Percentiles rank a stretch among this genome's conserved stretches.
Conservation (phyloP, 2,329 filamentous ascomycete genomes). For the Seiridium cupressi region DNA sequence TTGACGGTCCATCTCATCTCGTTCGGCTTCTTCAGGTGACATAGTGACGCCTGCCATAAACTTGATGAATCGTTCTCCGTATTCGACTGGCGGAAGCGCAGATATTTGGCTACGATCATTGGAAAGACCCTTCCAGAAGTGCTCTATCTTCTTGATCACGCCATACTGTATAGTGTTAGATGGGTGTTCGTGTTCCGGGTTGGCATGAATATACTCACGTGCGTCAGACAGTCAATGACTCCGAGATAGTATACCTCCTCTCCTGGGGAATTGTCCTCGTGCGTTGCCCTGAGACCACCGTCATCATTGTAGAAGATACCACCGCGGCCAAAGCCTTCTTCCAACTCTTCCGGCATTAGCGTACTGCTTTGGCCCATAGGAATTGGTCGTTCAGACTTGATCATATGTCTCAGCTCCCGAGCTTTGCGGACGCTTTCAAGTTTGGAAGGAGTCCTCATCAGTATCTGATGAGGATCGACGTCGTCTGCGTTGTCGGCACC, state of each 20-base stretch:
- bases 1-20: constrained; percentile 60
- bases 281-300: constrained; percentile 88
- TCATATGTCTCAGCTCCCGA: constrained; percentile 84
- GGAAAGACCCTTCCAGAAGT: constrained; percentile 94
- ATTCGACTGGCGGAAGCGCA: constrained; percentile 83
- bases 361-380: constrained; percentile 80
- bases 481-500: constrained; percentile 64
- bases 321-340: constrained; percentile 67
- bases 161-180: constrained; percentile 66
- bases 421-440: constrained; percentile 89
- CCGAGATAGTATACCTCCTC: constrained; percentile 98
- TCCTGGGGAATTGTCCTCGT: constrained; percentile 79
- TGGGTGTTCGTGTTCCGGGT: constrained; percentile 1
- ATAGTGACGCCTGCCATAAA: constrained; percentile 92
- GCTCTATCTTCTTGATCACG: constrained; percentile 88
- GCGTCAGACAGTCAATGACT: constrained; percentile 96
- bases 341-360: constrained; percentile 87
- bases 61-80: constrained; percentile 89
- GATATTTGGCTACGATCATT: constrained; percentile 86
- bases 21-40: constrained; percentile 78
- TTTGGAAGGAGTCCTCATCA: constrained; percentile 90
- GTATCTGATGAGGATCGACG: constrained; percentile 55
- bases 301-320: constrained; percentile 92
- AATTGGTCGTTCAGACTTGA: constrained; percentile 90
- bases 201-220: constrained; percentile 60